A percentile compares a stretch with the other conserved stretches of the same genome.
phyloP scores from a whole-genome alignment of 257 asterid genomes.

The Solanum appendiculatum region DNA sequence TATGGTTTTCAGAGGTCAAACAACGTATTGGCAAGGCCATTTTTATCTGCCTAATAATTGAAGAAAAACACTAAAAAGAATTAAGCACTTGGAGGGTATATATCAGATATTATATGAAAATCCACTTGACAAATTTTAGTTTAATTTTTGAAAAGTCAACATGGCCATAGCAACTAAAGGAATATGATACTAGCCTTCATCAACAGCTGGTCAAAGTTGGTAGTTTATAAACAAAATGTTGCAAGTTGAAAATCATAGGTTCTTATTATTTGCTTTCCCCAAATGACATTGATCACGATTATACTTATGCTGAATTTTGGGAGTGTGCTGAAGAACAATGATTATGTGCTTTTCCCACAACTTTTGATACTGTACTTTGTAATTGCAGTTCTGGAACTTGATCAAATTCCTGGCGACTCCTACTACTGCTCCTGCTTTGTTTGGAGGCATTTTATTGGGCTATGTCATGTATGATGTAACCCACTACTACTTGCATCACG shows the following conservation, averaged over 20 bases:
- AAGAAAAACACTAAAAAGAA: background rate
- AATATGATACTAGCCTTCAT: background rate
- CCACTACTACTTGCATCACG: constrained; percentile 75
- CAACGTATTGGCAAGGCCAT: background rate
- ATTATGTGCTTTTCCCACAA: background rate
- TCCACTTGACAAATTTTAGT: background rate
- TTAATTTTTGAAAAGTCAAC: background rate
- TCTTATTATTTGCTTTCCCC: background rate
- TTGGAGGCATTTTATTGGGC: constrained; percentile 68
- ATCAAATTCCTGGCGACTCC: constrained; percentile 38
- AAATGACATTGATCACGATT: background rate
- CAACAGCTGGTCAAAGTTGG: background rate
- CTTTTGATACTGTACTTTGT: background rate
- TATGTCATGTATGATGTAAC: constrained; percentile 71
- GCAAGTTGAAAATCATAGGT: background rate
- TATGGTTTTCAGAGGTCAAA: background rate
- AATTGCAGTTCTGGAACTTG: constrained; percentile 44
- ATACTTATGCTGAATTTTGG: background rate
- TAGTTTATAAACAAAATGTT: background rate
- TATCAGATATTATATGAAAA: background rate
- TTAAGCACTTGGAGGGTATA: background rate
- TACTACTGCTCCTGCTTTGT: constrained; percentile 35
- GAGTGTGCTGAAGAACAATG: background rate
- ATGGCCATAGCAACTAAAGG: background rate
- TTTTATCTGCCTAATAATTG: background rate